These are phyloP conservation scores for Salvia rosmarinus DNA, from an alignment of 257 asterid species.

Conservation along the genomic window DNA sequence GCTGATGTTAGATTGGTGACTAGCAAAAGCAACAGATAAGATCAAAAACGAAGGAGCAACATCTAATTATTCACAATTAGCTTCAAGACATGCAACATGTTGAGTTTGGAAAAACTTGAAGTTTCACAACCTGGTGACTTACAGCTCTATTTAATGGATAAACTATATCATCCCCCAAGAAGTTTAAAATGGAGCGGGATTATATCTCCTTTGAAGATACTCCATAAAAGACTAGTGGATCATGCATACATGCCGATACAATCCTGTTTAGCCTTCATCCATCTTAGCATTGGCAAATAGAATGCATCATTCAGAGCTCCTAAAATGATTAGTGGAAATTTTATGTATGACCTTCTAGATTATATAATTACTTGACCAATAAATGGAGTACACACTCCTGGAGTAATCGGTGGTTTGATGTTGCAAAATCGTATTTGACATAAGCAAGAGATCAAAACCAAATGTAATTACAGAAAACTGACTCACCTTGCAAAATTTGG, in stretches of 20 bases:
- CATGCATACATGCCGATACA: background rate
- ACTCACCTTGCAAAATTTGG: constrained; percentile 54
- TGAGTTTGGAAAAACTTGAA: background rate
- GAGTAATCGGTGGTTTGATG: background rate
- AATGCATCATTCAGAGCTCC: constrained; percentile 22
- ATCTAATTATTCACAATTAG: background rate
- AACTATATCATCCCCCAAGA: background rate
- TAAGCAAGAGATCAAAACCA: constrained; percentile 6
- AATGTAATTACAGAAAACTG: constrained; percentile 10
- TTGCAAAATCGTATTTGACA: constrained; percentile 23
- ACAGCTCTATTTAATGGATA: constrained; percentile 21
- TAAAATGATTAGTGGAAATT: background rate
- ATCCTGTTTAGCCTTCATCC: background rate
- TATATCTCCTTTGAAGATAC: background rate
- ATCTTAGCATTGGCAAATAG: background rate
- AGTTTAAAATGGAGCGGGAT: background rate
- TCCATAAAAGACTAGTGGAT: background rate
- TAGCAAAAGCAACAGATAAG: background rate
- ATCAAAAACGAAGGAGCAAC: background rate
- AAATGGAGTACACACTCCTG: background rate
- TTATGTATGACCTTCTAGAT: background rate
- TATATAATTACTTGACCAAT: background rate
- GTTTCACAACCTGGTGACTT: background rate
- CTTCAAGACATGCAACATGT: background rate
- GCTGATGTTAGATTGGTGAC: background rate